These are phyloP conservation scores for Auricularia sp. DNA, from an alignment of 768 basidiomycete species.

Conservation along the genomic window DNA sequence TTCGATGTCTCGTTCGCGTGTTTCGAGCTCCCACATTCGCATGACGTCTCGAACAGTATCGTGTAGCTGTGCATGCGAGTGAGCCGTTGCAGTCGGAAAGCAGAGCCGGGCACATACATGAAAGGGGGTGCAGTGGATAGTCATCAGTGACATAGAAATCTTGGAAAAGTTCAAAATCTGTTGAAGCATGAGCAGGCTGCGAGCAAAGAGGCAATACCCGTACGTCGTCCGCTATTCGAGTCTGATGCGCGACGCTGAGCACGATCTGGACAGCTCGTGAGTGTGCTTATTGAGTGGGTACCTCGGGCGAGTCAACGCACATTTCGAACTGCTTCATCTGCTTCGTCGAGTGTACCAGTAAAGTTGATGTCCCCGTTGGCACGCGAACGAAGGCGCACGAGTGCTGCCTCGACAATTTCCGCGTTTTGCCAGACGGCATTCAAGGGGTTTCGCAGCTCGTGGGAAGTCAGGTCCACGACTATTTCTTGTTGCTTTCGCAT, in stretches of 20 bases:
- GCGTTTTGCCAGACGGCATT: background rate
- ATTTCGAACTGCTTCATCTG: background rate
- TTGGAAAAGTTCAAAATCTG: background rate
- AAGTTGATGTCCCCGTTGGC: background rate
- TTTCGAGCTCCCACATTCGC: background rate
- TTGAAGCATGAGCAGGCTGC: background rate
- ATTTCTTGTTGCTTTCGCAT: constrained; percentile 1
- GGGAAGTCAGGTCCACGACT: background rate
- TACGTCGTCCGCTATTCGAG: background rate
- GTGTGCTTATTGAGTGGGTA: no score
- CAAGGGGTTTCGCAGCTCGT: background rate
- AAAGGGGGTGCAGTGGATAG: background rate
- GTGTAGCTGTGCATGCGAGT: background rate
- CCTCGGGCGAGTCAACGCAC: background rate
- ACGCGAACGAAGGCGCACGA: background rate
- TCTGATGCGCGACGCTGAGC: background rate
- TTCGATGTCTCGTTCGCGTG: background rate
- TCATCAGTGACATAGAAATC: background rate
- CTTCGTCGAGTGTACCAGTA: background rate
- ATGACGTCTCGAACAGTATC: background rate
- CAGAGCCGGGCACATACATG: background rate
- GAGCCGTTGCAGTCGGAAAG: background rate
- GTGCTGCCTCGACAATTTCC: background rate
- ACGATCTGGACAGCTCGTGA: background rate
- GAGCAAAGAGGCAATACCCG: background rate